Evolutionary conservation across 768 basidiomycete genomes (phyloP), one percentile per base, ranked within the genome.

Genomic region (Podaxis sp.): DNA sequence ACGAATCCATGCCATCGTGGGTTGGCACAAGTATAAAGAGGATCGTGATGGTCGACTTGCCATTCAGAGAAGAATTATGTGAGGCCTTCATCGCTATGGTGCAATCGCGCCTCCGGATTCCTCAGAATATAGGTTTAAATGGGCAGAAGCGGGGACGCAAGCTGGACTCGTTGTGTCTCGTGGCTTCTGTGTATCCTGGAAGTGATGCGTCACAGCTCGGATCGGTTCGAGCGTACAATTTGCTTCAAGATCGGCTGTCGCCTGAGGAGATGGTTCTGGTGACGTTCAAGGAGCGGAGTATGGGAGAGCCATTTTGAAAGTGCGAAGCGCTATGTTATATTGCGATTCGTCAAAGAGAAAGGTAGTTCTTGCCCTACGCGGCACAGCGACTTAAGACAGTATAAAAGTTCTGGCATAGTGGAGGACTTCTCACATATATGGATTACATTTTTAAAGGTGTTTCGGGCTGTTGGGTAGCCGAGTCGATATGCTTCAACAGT

Each of bases 91-190:
- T 37, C 2, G 1, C 4, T 9, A 61, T 61, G 60, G n/a, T 61
- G n/a, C 19, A 55, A 36, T 61, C 53, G 13, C 60, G 60, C 25
- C 52, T 61, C 8, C 40, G 24, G n/a, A 24, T 19, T 7, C 52
- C 53, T 12, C 15, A 24, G 7, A 19, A 49, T n/a, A 0, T 17
- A 8, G n/a, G n/a, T 1, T 5, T 6, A n/a, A 11, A 19, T 43
- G 24, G 38, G 40, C 22, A 19, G 15, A 38, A 7, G 6, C 25
- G 7, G 47, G 27, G 4, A 47, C 52, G 52, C 36, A 61, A 12
- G 29, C 36, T 61, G 53, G 60, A 43, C 2, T 52, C 58, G 2
- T 36, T 54, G n/a, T 12, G 29, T 17, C 19, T 54, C 2, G 11
- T 24, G 9, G 8, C 22, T 24, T n/a, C 12, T 17, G 17, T 54